Conservation (phyloP, 1,284 basidiomycete genomes). For the Psilocybe mexicana region DNA sequence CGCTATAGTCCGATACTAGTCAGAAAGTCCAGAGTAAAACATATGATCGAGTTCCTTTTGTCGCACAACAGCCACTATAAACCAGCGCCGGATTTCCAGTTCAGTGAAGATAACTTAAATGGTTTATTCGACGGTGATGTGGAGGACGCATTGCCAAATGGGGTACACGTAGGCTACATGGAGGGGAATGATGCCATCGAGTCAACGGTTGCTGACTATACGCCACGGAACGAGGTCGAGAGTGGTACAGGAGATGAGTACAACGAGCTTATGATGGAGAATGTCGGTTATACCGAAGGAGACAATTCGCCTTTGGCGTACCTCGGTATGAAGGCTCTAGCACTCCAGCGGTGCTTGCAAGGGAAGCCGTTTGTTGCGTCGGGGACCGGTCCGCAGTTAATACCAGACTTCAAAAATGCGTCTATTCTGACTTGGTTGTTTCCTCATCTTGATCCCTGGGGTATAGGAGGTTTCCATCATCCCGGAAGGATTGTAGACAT, state of each 20-base stretch:
- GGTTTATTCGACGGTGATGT: not conserved
- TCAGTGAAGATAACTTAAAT: constrained; percentile 9
- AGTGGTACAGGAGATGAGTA: not conserved
- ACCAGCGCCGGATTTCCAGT: not conserved
- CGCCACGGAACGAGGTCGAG: not conserved
- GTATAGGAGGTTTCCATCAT: constrained; percentile 21
- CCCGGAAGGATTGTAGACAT: not conserved
- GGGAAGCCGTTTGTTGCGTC: constrained; percentile 8
- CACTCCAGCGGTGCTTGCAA: constrained; percentile 8
- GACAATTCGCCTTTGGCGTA: constrained; percentile 10
- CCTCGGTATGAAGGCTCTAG: constrained; percentile 9
- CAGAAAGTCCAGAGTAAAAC: not conserved
- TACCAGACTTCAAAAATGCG: constrained; percentile 18
- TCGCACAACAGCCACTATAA: constrained; percentile 10
- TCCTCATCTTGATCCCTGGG: constrained; percentile 21
- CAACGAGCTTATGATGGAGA: constrained; percentile 15
- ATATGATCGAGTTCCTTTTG: constrained; percentile 11
- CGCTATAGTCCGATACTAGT: constrained; percentile 9
- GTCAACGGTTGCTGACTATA: constrained; percentile 5
- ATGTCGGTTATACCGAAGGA: constrained; percentile 14
- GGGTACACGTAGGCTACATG: constrained; percentile 1
- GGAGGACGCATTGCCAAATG: not conserved
- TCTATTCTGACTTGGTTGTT: constrained; percentile 15
- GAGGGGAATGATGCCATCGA: not conserved
- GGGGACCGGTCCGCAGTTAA: not conserved